Conservation (phyloP, 805 yeast genomes). For the Saccharomycopsis sp. region DNA sequence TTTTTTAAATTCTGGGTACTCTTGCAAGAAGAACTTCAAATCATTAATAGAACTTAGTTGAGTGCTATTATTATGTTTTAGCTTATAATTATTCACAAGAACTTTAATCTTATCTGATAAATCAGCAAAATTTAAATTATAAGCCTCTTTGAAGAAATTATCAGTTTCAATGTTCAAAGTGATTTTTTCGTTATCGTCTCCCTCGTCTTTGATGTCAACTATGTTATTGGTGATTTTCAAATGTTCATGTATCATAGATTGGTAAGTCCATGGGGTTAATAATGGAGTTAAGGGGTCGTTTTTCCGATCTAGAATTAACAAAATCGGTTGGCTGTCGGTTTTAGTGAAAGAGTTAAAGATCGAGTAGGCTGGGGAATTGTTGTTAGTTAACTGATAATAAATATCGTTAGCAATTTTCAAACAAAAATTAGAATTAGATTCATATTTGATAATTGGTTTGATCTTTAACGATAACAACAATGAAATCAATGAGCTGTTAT, state of each 20-base stretch:
- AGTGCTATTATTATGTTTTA: slow-evolving; percentile 66
- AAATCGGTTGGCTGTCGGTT: slow-evolving; percentile 61
- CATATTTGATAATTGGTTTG: slow-evolving; percentile 76
- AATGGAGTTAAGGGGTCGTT: slow-evolving; percentile 93
- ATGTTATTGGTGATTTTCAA: slow-evolving; percentile 77
- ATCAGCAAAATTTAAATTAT: slow-evolving; percentile 92
- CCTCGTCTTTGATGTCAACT: slow-evolving; percentile 51
- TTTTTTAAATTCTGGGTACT: slow-evolving; percentile 89
- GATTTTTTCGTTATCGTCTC: slow-evolving; percentile 52
- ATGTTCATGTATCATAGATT: slow-evolving; percentile 93
- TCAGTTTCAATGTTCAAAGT: slow-evolving; percentile 66
- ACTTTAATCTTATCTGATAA: slow-evolving; percentile 80
- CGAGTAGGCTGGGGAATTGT: slow-evolving; percentile 6
- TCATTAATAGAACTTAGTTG: slow-evolving; percentile 61
- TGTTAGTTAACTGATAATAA: slow-evolving; percentile 45
- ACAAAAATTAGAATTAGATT: slow-evolving; percentile 58
- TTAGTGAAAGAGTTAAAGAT: slow-evolving; percentile 40
- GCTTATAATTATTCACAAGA: slow-evolving; percentile 76
- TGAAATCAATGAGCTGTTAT: slow-evolving; percentile 29
- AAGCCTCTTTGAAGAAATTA: slow-evolving; percentile 66
- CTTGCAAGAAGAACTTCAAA: slow-evolving; percentile 84
- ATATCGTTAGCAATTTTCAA: slow-evolving; percentile 64
- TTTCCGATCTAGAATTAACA: slow-evolving; percentile 73
- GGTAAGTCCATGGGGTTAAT: slow-evolving; percentile 94
- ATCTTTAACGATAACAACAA: slow-evolving; percentile 63